phyloP scores from a whole-genome alignment of 768 basidiomycete genomes.

The Clitopilus passeckerianus region DNA sequence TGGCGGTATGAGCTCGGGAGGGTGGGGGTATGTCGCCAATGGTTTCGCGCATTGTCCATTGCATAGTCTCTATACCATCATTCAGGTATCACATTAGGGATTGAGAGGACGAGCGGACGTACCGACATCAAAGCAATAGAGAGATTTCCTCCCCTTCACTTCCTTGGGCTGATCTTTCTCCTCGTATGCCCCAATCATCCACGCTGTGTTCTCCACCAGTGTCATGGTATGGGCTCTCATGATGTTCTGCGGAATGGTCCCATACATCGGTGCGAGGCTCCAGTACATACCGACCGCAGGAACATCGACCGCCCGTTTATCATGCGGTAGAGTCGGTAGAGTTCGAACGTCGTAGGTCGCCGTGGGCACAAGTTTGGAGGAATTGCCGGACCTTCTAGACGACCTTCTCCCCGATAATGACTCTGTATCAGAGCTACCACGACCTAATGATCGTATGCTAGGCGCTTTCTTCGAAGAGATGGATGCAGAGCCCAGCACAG shows the following conservation, averaged over 20 bases:
- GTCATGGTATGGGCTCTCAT: slow-evolving; percentile 85
- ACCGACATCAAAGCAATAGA: slow-evolving; percentile 87
- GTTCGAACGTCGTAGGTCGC: slow-evolving; percentile 23
- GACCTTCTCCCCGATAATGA: background rate
- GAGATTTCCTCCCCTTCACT: slow-evolving; percentile 45
- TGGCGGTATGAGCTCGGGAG: slow-evolving; percentile 85
- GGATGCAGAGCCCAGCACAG: background rate
- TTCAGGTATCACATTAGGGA: background rate
- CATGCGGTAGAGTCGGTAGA: slow-evolving; percentile 58
- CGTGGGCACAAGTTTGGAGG: background rate
- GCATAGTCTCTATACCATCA: slow-evolving; percentile 65
- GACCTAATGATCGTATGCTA: slow-evolving; percentile 30
- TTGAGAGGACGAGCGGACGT: slow-evolving; percentile 7
- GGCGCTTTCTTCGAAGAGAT: slow-evolving; percentile 15
- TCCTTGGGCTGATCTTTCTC: slow-evolving; percentile 71
- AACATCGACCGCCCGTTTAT: slow-evolving; percentile 50
- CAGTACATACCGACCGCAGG: slow-evolving; percentile 82
- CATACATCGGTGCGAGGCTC: slow-evolving; percentile 80
- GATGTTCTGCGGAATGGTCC: slow-evolving; percentile 55
- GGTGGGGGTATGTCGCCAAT: slow-evolving; percentile 78
- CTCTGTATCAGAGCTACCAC: background rate
- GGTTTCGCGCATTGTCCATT: slow-evolving; percentile 79
- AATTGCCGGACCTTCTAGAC: background rate
- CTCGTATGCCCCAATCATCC: slow-evolving; percentile 90
- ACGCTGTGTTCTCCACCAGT: slow-evolving; percentile 75